Evolutionary conservation across 371 early-diverging fungal species (phyloP).

Genomic region (Nematocida minor): DNA sequence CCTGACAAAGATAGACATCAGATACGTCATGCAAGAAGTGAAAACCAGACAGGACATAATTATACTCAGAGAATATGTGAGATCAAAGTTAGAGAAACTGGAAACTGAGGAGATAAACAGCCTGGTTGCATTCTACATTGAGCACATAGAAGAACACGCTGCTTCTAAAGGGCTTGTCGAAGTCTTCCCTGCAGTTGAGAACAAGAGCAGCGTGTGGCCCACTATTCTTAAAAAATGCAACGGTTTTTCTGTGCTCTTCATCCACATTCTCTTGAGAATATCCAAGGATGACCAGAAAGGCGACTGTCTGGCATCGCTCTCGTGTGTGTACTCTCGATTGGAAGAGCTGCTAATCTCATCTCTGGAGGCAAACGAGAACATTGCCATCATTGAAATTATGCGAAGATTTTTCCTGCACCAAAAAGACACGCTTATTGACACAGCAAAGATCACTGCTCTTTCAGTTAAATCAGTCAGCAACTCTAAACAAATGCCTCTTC

Average conservation of each 20-base stretch:
- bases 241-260: not conserved
- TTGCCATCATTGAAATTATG: not conserved
- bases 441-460: not conserved
- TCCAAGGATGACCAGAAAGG: not conserved
- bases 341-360: not conserved
- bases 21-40: not conserved
- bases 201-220: not conserved
- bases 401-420: conserved; percentile 4
- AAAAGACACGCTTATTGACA: not conserved
- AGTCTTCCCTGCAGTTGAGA: not conserved
- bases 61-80: conserved; percentile 29
- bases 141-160: not conserved
- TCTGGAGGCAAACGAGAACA: not conserved
- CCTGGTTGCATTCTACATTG: not conserved
- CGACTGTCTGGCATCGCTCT: not conserved
- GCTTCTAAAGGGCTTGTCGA: not conserved
- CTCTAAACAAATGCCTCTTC: not conserved
- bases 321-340: conserved; percentile 6
- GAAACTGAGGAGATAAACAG: not conserved
- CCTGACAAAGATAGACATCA: not conserved
- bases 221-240: not conserved
- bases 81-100: not conserved
- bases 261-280: not conserved
- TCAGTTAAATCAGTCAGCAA: not conserved
- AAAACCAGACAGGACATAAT: not conserved